Percentiles rank a stretch among this genome's conserved stretches.
phyloP scores from a whole-genome alignment of 306 rosid species.

The Prinsepia uniflora region DNA sequence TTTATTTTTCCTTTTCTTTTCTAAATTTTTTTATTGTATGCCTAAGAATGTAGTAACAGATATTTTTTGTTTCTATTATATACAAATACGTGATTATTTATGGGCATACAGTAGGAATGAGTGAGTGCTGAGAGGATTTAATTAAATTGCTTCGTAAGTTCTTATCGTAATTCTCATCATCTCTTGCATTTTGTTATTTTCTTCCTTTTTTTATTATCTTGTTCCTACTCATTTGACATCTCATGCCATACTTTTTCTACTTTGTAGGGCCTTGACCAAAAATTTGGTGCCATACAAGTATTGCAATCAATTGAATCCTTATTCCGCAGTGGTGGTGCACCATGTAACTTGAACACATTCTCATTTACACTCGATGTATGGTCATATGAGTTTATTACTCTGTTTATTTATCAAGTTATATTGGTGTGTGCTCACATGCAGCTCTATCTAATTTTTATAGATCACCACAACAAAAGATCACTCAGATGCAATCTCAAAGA shows the following conservation, averaged over 20 bases:
- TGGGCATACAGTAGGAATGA: neutral
- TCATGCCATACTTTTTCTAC: slow-evolving; percentile 19
- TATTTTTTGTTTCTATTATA: neutral
- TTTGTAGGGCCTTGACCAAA: slow-evolving; percentile 59
- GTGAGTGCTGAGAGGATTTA: neutral
- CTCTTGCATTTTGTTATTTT: neutral
- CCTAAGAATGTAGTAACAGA: neutral
- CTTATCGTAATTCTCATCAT: neutral
- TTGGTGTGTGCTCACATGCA: slow-evolving; percentile 17
- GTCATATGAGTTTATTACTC: slow-evolving; percentile 2
- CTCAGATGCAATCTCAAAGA: slow-evolving; percentile 51
- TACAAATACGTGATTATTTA: neutral
- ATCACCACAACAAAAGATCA: slow-evolving; percentile 45
- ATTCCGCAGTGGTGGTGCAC: slow-evolving; percentile 47
- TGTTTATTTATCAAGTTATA: slow-evolving; percentile 12
- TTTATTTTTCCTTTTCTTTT: neutral
- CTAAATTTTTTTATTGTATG: neutral
- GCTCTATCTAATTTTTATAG: slow-evolving; percentile 35
- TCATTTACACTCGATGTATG: slow-evolving; percentile 74
- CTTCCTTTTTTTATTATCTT: slow-evolving; percentile 1
- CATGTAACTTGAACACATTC: slow-evolving; percentile 59
- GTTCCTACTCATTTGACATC: slow-evolving; percentile 19
- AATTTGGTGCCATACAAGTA: slow-evolving; percentile 63
- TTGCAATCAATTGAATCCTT: slow-evolving; percentile 55
- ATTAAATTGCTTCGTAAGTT: neutral